Evolutionary conservation across 805 yeast species (phyloP).

Genomic region (Metahyphopichia silvanorum): DNA sequence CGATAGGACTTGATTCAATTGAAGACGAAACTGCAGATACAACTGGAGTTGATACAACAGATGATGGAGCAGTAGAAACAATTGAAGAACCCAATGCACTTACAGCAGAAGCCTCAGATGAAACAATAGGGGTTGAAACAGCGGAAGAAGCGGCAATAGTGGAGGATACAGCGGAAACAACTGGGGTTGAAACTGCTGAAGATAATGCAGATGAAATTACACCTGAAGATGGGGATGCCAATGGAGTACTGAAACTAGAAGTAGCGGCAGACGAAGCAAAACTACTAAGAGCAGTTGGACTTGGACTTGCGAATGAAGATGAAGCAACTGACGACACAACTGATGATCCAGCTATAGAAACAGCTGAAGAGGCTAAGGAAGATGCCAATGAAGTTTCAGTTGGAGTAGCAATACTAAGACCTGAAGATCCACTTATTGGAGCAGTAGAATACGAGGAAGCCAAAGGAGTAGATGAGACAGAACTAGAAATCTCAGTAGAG

Average conservation of each 20-base stretch:
- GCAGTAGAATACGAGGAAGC: conserved; percentile 1
- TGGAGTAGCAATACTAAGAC: conserved; percentile 3
- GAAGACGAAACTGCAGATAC: conserved; percentile 5
- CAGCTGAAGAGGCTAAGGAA: background rate
- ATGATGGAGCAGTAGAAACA: conserved; percentile 1
- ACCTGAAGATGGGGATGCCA: conserved; percentile 3
- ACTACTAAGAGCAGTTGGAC: too few species aligned
- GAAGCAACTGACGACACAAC: conserved; percentile 2
- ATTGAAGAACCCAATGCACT: background rate
- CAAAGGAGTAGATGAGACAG: background rate
- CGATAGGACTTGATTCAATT: too few species aligned
- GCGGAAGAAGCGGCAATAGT: conserved; percentile 3
- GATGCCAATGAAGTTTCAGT: conserved; percentile 1
- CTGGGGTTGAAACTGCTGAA: conserved; percentile 3
- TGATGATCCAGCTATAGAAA: background rate
- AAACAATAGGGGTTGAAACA: background rate
- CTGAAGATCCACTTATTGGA: conserved; percentile 4
- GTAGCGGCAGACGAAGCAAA: conserved; percentile 4
- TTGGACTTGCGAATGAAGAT: conserved; percentile 5
- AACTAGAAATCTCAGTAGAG: conserved; percentile 1
- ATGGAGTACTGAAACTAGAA: conserved; percentile 1
- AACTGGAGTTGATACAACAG: conserved; percentile 4
- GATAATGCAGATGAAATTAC: conserved; percentile 3
- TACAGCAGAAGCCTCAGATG: too few species aligned
- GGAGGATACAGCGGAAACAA: conserved; percentile 5